phyloP scores from a whole-genome alignment of 202 grass and related monocot genomes.

The Brachypodium distachyon region DNA sequence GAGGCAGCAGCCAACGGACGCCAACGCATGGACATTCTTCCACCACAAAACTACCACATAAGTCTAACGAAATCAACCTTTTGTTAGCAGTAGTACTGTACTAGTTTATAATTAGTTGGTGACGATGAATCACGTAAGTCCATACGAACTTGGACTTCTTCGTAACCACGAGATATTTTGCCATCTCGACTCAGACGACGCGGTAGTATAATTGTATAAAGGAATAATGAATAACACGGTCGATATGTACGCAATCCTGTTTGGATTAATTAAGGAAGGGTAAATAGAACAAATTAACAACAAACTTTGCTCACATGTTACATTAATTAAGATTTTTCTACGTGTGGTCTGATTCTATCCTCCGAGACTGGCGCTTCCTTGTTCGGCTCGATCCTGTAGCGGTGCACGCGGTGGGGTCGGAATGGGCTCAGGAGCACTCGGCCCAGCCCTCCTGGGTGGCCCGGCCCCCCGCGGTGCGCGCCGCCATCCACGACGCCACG shows the following conservation, averaged over 20 bases:
- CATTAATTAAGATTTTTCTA: not conserved
- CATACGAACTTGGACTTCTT: not conserved
- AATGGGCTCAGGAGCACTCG: constrained; percentile 43
- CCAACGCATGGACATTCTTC: not conserved
- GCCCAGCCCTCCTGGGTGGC: constrained; percentile 48
- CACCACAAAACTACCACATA: constrained; percentile 24
- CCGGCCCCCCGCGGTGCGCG: constrained; percentile 5
- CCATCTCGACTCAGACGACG: no score
- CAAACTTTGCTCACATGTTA: constrained; percentile 27
- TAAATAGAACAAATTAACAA: constrained; percentile 24
- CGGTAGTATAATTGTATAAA: no score
- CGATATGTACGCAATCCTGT: no score
- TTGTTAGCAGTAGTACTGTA: not conserved
- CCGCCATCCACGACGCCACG: constrained; percentile 35
- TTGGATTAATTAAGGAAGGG: not conserved
- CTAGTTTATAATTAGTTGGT: not conserved
- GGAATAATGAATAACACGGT: no score
- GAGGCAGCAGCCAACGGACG: not conserved
- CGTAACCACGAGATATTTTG: not conserved
- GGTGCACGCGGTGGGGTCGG: no score
- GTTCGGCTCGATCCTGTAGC: not conserved
- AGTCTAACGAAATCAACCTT: not conserved
- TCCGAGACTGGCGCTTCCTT: not conserved
- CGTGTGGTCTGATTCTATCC: not conserved
- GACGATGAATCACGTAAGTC: not conserved